Evolutionary conservation across 805 yeast genomes (phyloP).

Genomic region (Diddensiella santjacobensis): DNA sequence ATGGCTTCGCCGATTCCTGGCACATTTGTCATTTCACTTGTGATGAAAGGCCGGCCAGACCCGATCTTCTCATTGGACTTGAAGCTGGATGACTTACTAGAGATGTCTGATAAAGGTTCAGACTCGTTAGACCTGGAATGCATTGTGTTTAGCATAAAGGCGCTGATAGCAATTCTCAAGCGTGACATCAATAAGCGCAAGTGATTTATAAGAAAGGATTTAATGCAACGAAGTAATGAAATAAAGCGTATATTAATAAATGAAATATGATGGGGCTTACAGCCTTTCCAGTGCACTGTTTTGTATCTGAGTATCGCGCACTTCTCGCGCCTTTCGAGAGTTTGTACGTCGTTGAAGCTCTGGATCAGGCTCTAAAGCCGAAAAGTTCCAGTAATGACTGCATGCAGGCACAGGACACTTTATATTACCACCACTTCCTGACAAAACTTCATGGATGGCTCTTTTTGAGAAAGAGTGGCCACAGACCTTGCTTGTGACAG

Average conservation of each 20-base stretch:
- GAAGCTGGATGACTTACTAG: constrained; percentile 35
- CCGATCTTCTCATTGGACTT: constrained; percentile 32
- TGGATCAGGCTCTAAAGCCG: constrained; percentile 14
- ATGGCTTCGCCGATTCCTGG: constrained; percentile 32
- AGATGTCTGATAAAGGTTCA: constrained; percentile 24
- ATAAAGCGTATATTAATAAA: too few species aligned
- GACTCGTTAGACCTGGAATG: constrained; percentile 30
- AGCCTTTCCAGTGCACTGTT: neutral
- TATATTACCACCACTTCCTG: neutral
- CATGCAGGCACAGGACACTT: constrained; percentile 26
- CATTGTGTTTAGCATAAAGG: constrained; percentile 27
- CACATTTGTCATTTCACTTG: constrained; percentile 31
- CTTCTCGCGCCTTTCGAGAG: constrained; percentile 14
- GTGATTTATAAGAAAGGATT: neutral
- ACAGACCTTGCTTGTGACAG: constrained; percentile 30
- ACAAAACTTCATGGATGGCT: constrained; percentile 26
- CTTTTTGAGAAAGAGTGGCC: constrained; percentile 28
- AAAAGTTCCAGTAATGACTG: constrained; percentile 1
- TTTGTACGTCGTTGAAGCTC: constrained; percentile 16
- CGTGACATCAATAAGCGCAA: constrained; percentile 23
- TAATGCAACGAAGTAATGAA: neutral
- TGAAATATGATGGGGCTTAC: neutral
- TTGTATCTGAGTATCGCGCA: constrained; percentile 14
- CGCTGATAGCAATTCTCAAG: constrained; percentile 26
- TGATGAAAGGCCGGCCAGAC: constrained; percentile 29